A percentile compares a stretch with the other conserved stretches of the same genome.
phyloP scores from a whole-genome alignment of 1,284 basidiomycete species.

The Erythrobasidium hasegawianum region DNA sequence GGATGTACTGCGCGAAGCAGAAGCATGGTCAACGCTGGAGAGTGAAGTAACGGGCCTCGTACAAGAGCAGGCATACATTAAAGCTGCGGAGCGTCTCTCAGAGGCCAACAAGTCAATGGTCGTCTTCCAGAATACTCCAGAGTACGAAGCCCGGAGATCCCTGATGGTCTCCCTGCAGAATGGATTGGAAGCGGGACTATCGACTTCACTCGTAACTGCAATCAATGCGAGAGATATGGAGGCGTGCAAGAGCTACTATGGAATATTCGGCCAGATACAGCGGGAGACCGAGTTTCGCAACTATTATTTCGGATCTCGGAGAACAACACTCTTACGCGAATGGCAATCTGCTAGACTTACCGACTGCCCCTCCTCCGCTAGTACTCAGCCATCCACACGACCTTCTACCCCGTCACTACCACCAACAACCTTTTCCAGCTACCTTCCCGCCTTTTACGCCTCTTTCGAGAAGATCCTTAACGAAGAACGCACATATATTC shows the following conservation, averaged over 20 bases:
- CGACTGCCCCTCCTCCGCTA: slow-evolving; percentile 34
- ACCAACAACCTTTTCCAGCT: slow-evolving; percentile 56
- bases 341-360: slow-evolving; percentile 57
- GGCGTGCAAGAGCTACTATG: slow-evolving; percentile 70
- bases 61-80: slow-evolving; percentile 63
- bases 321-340: slow-evolving; percentile 59
- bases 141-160: slow-evolving; percentile 75
- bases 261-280: slow-evolving; percentile 83
- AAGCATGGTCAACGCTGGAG: slow-evolving; percentile 90
- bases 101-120: slow-evolving; percentile 82
- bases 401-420: slow-evolving; percentile 13
- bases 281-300: slow-evolving; percentile 83
- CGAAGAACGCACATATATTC: slow-evolving; percentile 61
- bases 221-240: slow-evolving; percentile 69
- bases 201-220: slow-evolving; percentile 75
- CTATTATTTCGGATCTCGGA: slow-evolving; percentile 82
- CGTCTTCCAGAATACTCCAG: slow-evolving; percentile 78
- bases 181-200: slow-evolving; percentile 82
- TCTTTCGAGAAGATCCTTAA: slow-evolving; percentile 64
- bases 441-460: slow-evolving; percentile 69
- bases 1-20: slow-evolving; percentile 80
- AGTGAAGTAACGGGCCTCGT: slow-evolving; percentile 79
- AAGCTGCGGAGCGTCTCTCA: slow-evolving; percentile 79
- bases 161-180: slow-evolving; percentile 87
- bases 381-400: not conserved